A percentile compares a stretch with the other conserved stretches of the same genome.
Evolutionary conservation across 495 filamentous ascomycete genomes (phyloP).

Genomic region (Penicillium steckii): DNA sequence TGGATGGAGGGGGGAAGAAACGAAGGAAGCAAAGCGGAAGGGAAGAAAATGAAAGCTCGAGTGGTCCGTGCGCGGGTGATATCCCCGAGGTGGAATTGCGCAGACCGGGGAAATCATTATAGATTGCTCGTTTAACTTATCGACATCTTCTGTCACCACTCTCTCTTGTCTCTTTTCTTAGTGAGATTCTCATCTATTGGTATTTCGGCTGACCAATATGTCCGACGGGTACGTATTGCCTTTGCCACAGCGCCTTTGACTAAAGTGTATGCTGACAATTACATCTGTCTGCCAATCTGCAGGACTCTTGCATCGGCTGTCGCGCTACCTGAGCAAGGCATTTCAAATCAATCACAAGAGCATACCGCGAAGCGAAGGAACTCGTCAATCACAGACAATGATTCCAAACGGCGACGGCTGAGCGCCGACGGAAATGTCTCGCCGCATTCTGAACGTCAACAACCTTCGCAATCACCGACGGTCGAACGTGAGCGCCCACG

Average conservation of each 20-base stretch:
- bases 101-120: background rate
- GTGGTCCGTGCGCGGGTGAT: conserved; percentile 24
- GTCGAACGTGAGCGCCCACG: conserved; percentile 45
- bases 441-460: conserved; percentile 14
- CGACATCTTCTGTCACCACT: background rate
- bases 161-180: no score
- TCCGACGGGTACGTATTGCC: background rate
- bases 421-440: conserved; percentile 31
- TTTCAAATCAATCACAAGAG: conserved; percentile 27
- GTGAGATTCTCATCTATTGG: no score
- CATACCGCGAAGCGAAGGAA: conserved; percentile 53
- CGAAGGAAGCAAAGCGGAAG: conserved; percentile 1
- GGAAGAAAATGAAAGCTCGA: conserved; percentile 26
- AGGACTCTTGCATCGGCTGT: conserved; percentile 64
- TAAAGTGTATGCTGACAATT: conserved; percentile 8
- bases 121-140: background rate
- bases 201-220: background rate
- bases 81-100: background rate
- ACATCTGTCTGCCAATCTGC: background rate
- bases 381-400: conserved; percentile 53
- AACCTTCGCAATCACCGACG: conserved; percentile 7
- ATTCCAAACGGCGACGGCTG: conserved; percentile 56
- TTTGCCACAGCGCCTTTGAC: background rate
- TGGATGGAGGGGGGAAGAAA: conserved; percentile 9
- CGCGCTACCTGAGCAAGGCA: conserved; percentile 54